These are phyloP conservation scores for Porphyrellus cyaneotinctus DNA, from an alignment of 768 basidiomycete species.

Conservation along the genomic window DNA sequence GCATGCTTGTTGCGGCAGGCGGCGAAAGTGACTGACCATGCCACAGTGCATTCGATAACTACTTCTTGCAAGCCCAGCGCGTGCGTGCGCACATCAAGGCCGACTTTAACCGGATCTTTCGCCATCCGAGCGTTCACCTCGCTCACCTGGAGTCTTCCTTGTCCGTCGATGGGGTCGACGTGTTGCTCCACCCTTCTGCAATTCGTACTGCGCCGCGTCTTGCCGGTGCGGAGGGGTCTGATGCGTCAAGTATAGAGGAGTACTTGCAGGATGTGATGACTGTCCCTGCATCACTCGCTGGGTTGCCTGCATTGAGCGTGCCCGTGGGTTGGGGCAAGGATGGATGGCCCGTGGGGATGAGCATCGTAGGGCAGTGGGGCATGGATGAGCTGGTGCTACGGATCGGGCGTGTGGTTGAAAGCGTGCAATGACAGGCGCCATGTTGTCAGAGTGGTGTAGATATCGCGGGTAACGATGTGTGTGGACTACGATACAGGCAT, in stretches of 20 bases:
- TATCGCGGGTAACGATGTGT: conserved; percentile 21
- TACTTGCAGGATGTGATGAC: conserved; percentile 93
- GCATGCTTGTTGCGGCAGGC: no score
- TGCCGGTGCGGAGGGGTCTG: background rate
- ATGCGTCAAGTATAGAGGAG: conserved; percentile 39
- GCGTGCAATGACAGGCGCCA: conserved; percentile 8
- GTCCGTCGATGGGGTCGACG: conserved; percentile 52
- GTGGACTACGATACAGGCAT: conserved; percentile 21
- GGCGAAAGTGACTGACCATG: background rate
- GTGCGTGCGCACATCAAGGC: conserved; percentile 65
- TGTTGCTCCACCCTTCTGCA: conserved; percentile 83
- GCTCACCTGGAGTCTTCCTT: conserved; percentile 14
- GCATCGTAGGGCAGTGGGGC: conserved; percentile 88
- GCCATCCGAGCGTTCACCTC: conserved; percentile 46
- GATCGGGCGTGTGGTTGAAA: conserved; percentile 49
- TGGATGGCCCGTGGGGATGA: conserved; percentile 82
- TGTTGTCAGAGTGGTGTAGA: conserved; percentile 21
- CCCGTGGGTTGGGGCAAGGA: conserved; percentile 49
- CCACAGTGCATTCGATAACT: conserved; percentile 91
- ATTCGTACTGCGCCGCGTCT: conserved; percentile 80
- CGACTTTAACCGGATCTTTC: conserved; percentile 75
- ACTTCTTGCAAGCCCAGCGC: conserved; percentile 88
- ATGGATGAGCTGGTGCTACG: conserved; percentile 55
- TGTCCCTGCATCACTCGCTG: conserved; percentile 87
- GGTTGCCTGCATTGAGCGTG: conserved; percentile 77